Conservation (phyloP, 1,284 basidiomycete species). For the Trichosporon coremiiforme region DNA sequence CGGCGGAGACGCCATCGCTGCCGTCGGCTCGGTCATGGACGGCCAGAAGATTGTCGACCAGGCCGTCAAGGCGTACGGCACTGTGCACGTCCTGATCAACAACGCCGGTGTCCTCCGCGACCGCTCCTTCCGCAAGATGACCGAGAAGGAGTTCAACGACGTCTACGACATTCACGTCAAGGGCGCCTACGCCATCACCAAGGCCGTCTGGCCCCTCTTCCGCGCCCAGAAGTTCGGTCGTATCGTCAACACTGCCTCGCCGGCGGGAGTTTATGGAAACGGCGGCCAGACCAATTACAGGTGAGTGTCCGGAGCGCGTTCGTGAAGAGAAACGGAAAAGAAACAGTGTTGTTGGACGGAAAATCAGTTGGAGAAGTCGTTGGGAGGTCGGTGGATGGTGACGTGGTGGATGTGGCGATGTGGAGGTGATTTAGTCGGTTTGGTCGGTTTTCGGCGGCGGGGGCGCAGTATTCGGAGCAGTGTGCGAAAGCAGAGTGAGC, state of each 20-base stretch:
- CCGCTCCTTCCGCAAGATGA: slow-evolving; percentile 83
- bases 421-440: too few species aligned
- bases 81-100: slow-evolving; percentile 83
- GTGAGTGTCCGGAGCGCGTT: too few species aligned
- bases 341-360: too few species aligned
- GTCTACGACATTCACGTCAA: slow-evolving; percentile 89
- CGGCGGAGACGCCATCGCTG: slow-evolving; percentile 81
- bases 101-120: slow-evolving; percentile 95
- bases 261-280: slow-evolving; percentile 68
- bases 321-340: too few species aligned
- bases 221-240: slow-evolving; percentile 91
- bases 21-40: slow-evolving; percentile 86
- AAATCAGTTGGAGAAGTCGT: too few species aligned
- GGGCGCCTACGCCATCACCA: slow-evolving; percentile 91
- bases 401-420: too few species aligned
- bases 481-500: too few species aligned
- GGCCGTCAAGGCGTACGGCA: slow-evolving; percentile 84
- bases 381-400: too few species aligned
- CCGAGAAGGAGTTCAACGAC: slow-evolving; percentile 81
- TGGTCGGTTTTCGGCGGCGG: too few species aligned
- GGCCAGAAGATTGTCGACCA: slow-evolving; percentile 80
- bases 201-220: slow-evolving; percentile 96
- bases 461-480: too few species aligned
- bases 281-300: slow-evolving; percentile 88
- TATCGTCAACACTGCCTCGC: slow-evolving; percentile 86